Evolutionary conservation across 331 rosid species (phyloP), one percentile per base, ranked within the genome.

Genomic region (Saraca asoca): DNA sequence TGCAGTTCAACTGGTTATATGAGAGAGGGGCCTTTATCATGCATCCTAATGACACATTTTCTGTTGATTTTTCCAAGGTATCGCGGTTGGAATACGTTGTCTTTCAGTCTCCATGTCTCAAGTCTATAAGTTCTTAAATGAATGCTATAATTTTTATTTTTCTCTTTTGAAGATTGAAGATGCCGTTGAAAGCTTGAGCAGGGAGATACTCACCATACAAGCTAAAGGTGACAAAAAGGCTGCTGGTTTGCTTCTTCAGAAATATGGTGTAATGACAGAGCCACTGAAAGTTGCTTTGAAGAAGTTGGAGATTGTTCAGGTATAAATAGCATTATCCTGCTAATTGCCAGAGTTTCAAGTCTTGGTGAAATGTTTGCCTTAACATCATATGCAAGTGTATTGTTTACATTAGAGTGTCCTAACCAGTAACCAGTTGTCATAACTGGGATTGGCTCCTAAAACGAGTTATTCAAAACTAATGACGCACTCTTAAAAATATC

Each of bases 1-100:
- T 93, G 81, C 98, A 93, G 73, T 93, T 93, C 80, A 93, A 93
- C 79, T 93, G 97, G 97, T 56, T 93, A 46, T 81, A 81, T 68
- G 90, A 81, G 80, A 76, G 84, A 88, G 95, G 82, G 69, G 96
- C 98, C 68, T 86, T 90, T 78, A 54, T 88, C 54, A 73, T 83
- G 61, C 77, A 84, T 48, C 46, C 83, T 5, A 88, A 84, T 45
- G 81, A 82, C 50, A 85, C 76, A 18, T 79, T 93, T 77, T 87
- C 95, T 34, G 89, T 93, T 72, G 88, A 90, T 73, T 93, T 90
- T 83, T 71, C 82, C 34, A 90, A 88, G 97, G 97, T 90, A 79
- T 79, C 14, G 39, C 51, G 63, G 48, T 63, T 73, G 13, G 14
- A 56, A 57, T 51, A 49, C 18, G 31, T 44, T 38, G 38, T 12